A percentile compares a stretch with the other conserved stretches of the same genome.
These are phyloP conservation scores for Camellia granthamiana DNA, from an alignment of 148 eudicot species.

Conservation along the genomic window DNA sequence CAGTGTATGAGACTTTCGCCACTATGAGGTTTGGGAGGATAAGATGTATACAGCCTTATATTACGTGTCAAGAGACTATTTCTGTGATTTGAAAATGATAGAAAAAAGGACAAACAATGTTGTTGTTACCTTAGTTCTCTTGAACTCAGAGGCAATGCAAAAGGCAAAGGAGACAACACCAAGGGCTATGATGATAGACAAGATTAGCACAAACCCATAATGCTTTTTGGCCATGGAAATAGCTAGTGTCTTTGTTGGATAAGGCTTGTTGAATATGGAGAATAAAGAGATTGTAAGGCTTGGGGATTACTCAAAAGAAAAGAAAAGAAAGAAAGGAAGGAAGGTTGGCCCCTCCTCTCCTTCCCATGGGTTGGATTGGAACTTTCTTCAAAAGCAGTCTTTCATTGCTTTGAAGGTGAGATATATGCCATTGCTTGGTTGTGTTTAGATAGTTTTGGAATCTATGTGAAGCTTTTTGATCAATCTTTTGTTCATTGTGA, in stretches of 20 bases:
- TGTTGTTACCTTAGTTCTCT: constrained; percentile 47
- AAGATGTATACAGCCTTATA: too few relatives aligned
- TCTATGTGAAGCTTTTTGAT: neutral
- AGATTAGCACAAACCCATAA: constrained; percentile 4
- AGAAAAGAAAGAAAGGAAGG: neutral
- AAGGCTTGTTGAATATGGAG: neutral
- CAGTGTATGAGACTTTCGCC: too few relatives aligned
- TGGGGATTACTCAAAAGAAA: neutral
- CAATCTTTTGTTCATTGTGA: neutral
- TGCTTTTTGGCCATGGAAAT: constrained; percentile 20
- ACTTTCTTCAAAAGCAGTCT: constrained; percentile 5
- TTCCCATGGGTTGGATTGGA: neutral
- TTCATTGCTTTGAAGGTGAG: constrained; percentile 9
- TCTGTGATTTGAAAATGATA: neutral
- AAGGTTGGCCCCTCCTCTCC: neutral
- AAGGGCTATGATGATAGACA: constrained; percentile 23
- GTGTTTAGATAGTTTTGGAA: neutral
- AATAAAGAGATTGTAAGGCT: neutral
- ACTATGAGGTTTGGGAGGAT: too few relatives aligned
- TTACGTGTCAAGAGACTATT: too few relatives aligned
- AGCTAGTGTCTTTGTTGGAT: neutral
- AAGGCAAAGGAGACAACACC: constrained; percentile 38
- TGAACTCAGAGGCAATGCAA: constrained; percentile 59
- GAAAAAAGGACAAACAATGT: neutral
- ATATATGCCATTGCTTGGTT: neutral